Percentiles rank a stretch among this genome's conserved stretches.
Evolutionary conservation across 495 filamentous ascomycete species (phyloP).

Genomic region (Echria macrotheca): DNA sequence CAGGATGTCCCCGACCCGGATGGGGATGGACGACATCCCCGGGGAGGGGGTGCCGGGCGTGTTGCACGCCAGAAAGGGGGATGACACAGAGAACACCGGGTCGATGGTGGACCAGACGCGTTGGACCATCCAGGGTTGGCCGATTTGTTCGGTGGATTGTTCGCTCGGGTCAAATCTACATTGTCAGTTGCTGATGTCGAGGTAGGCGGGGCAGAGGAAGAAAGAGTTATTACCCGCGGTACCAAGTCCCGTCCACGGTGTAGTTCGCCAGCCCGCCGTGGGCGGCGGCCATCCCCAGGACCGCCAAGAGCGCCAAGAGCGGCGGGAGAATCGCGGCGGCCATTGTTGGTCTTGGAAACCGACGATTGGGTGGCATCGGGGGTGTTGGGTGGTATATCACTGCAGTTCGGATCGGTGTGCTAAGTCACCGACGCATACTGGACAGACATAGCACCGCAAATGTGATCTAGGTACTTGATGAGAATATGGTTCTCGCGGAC

Average conservation of each 20-base stretch:
- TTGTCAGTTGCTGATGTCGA: neutral
- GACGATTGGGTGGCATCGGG: neutral
- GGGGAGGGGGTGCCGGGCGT: constrained; percentile 35
- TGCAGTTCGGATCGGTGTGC: neutral
- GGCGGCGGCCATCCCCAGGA: constrained; percentile 24
- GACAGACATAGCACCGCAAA: no score
- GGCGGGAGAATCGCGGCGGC: constrained; percentile 12
- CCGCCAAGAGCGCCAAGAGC: constrained; percentile 25
- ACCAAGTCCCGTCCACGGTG: constrained; percentile 45
- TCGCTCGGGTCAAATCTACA: constrained; percentile 37
- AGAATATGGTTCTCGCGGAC: no score
- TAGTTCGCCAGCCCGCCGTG: constrained; percentile 46
- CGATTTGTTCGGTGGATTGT: constrained; percentile 29
- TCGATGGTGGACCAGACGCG: constrained; percentile 40
- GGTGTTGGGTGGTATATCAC: constrained; percentile 13
- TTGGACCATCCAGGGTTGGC: constrained; percentile 41
- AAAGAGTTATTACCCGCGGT: constrained; percentile 31
- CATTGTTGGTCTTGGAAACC: constrained; percentile 5
- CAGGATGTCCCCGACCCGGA: constrained; percentile 37
- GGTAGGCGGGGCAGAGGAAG: neutral
- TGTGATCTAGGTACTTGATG: no score
- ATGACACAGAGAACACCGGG: constrained; percentile 36
- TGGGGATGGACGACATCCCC: constrained; percentile 34
- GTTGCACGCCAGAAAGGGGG: constrained; percentile 39
- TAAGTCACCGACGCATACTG: neutral